phyloP scores from a whole-genome alignment of 148 eudicot genomes.

The Fagopyrum homotropicum region DNA sequence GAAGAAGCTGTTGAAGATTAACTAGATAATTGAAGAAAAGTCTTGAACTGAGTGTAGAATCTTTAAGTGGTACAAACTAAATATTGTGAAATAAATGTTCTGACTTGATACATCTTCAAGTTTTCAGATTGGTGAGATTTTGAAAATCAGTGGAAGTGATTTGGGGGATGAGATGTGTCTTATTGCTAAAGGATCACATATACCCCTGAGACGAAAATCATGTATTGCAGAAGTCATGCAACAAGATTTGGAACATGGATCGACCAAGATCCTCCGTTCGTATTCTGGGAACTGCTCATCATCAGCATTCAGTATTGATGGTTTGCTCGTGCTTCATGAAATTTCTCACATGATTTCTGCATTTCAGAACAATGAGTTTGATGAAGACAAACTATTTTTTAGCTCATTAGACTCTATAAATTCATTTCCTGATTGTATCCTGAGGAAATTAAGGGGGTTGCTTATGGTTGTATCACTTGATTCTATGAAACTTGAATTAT shows the following conservation, averaged over 20 bases:
- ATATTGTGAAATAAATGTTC: conserved; percentile 5
- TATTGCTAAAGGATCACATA: conserved; percentile 26
- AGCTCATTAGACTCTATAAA: conserved; percentile 64
- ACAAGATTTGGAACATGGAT: conserved; percentile 27
- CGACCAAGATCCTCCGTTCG: conserved; percentile 18
- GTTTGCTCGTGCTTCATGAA: conserved; percentile 66
- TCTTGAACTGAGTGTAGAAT: background rate
- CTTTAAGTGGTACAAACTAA: background rate
- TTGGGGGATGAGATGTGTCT: conserved; percentile 33
- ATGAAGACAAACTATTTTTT: conserved; percentile 56
- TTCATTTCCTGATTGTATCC: conserved; percentile 53
- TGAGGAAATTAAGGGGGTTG: conserved; percentile 69
- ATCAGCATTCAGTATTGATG: conserved; percentile 26
- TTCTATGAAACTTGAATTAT: conserved; percentile 75
- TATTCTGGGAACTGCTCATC: conserved; percentile 28
- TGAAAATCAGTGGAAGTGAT: conserved; percentile 34
- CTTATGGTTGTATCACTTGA: conserved; percentile 90
- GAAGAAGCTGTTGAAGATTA: background rate
- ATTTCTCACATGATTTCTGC: conserved; percentile 38
- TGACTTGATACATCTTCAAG: conserved; percentile 29
- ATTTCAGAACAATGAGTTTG: conserved; percentile 37
- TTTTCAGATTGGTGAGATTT: conserved; percentile 62
- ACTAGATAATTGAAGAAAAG: background rate
- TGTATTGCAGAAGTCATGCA: conserved; percentile 22
- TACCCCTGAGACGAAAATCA: conserved; percentile 18